Evolutionary conservation across 2,329 filamentous ascomycete species (phyloP).

Genomic region (Colletotrichum sp.): DNA sequence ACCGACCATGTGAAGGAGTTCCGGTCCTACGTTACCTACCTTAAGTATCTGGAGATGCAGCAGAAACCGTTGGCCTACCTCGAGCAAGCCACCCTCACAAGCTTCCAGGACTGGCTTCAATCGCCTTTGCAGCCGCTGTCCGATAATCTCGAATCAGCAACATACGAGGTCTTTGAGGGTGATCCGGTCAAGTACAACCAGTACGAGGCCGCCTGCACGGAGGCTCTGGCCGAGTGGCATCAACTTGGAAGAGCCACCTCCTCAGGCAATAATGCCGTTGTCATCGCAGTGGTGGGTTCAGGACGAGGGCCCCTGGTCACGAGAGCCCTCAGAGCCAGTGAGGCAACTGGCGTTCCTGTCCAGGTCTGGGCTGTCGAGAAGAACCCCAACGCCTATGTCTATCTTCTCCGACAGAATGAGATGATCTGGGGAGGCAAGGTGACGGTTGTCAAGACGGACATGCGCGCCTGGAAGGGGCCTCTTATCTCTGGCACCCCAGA

Average conservation of each 20-base stretch:
- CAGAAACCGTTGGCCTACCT: constrained; percentile 67
- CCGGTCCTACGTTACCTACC: constrained; percentile 71
- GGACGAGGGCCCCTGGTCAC: constrained; percentile 93
- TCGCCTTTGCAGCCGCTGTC: constrained; percentile 93
- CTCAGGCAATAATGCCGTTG: constrained; percentile 71
- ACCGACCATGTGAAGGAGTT: constrained; percentile 23
- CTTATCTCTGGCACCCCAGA: constrained; percentile 48
- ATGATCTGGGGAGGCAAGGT: constrained; percentile 81
- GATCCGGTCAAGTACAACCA: constrained; percentile 98
- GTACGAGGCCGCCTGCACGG: constrained; percentile 85
- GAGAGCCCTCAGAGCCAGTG: constrained; percentile 81
- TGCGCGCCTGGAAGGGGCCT: constrained; percentile 95
- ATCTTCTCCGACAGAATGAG: constrained; percentile 86
- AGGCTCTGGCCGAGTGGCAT: constrained; percentile 83
- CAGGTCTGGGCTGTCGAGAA: constrained; percentile 95
- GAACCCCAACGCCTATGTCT: constrained; percentile 96
- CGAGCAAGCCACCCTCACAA: constrained; percentile 57
- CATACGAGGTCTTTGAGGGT: constrained; percentile 98
- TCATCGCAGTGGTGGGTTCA: constrained; percentile 91
- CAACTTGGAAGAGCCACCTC: constrained; percentile 75
- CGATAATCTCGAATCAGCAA: constrained; percentile 95
- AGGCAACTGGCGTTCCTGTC: constrained; percentile 76
- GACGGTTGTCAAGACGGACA: constrained; percentile 92
- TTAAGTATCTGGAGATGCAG: constrained; percentile 82
- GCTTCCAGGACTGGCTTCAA: constrained; percentile 92